These are phyloP conservation scores for Diaporthe australafricana DNA, from an alignment of 2,329 filamentous ascomycete genomes.

Conservation along the genomic window DNA sequence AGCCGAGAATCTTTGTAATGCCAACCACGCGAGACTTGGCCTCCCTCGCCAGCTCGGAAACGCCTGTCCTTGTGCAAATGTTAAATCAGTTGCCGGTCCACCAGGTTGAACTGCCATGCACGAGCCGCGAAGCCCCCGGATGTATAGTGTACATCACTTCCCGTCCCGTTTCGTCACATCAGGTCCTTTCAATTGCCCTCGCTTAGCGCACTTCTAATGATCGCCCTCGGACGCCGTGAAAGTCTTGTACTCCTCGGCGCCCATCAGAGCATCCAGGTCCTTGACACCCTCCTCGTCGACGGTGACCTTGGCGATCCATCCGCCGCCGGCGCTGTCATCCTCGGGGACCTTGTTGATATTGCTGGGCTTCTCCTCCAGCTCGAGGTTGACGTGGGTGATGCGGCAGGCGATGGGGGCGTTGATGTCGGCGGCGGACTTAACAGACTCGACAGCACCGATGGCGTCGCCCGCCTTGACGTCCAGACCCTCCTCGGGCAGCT, in stretches of 20 bases:
- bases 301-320: slow-evolving; percentile 93
- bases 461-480: slow-evolving; percentile 81
- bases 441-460: slow-evolving; percentile 95
- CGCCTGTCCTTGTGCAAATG: slow-evolving; percentile 33
- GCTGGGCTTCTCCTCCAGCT: slow-evolving; percentile 85
- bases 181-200: neutral
- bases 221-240: slow-evolving; percentile 68
- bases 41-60: slow-evolving; percentile 30
- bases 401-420: slow-evolving; percentile 86
- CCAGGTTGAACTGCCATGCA: slow-evolving; percentile 47
- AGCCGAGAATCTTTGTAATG: slow-evolving; percentile 31
- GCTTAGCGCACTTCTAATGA: slow-evolving; percentile 45
- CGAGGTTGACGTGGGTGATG: slow-evolving; percentile 78
- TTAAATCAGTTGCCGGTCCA: slow-evolving; percentile 17
- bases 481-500: slow-evolving; percentile 81
- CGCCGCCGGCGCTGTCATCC: slow-evolving; percentile 77
- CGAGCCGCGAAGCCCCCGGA: slow-evolving; percentile 23
- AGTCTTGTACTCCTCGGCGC: slow-evolving; percentile 78
- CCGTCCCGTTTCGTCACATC: slow-evolving; percentile 2
- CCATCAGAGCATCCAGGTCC: slow-evolving; percentile 83
- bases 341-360: slow-evolving; percentile 93
- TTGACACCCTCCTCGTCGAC: slow-evolving; percentile 73
- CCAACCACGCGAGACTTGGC: slow-evolving; percentile 23
- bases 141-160: slow-evolving; percentile 25
- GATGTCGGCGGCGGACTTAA: slow-evolving; percentile 99